These are phyloP conservation scores for Monilinia vaccinii-corymbosi DNA, from an alignment of 2,329 filamentous ascomycete genomes.

Conservation along the genomic window DNA sequence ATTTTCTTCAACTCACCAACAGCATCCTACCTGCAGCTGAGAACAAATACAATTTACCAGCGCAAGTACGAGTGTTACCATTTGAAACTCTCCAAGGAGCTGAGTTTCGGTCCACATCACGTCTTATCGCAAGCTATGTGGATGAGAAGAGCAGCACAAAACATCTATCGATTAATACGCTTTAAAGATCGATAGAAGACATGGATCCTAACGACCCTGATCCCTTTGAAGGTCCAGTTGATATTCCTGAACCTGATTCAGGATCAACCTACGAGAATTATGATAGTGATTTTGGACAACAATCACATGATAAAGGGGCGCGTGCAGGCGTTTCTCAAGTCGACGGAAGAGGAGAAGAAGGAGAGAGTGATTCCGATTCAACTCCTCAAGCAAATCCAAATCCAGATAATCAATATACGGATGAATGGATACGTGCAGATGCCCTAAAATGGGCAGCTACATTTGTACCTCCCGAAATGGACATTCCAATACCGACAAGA, in stretches of 20 bases:
- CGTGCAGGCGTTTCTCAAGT: neutral
- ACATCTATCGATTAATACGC: slow-evolving; percentile 12
- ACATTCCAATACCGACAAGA: slow-evolving; percentile 20
- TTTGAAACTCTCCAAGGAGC: neutral
- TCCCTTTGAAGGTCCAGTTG: neutral
- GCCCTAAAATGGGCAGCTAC: slow-evolving; percentile 23
- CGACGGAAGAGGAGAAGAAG: neutral
- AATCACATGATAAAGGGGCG: slow-evolving; percentile 11
- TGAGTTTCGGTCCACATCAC: neutral
- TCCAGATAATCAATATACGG: slow-evolving; percentile 1
- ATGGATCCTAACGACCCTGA: slow-evolving; percentile 18
- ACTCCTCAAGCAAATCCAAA: neutral
- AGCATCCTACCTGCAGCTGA: too few species aligned
- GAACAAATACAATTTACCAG: neutral
- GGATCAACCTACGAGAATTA: slow-evolving; percentile 25
- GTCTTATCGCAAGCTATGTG: slow-evolving; percentile 14
- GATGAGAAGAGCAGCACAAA: slow-evolving; percentile 5
- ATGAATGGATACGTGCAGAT: slow-evolving; percentile 15
- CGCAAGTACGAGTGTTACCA: neutral
- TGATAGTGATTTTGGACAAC: slow-evolving; percentile 11
- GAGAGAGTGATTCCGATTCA: neutral
- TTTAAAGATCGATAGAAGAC: slow-evolving; percentile 13
- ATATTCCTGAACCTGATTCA: slow-evolving; percentile 19
- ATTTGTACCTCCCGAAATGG: slow-evolving; percentile 20
- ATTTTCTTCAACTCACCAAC: neutral